Conservation (phyloP, 768 basidiomycete genomes). For the Leucosporidium yakuticum region DNA sequence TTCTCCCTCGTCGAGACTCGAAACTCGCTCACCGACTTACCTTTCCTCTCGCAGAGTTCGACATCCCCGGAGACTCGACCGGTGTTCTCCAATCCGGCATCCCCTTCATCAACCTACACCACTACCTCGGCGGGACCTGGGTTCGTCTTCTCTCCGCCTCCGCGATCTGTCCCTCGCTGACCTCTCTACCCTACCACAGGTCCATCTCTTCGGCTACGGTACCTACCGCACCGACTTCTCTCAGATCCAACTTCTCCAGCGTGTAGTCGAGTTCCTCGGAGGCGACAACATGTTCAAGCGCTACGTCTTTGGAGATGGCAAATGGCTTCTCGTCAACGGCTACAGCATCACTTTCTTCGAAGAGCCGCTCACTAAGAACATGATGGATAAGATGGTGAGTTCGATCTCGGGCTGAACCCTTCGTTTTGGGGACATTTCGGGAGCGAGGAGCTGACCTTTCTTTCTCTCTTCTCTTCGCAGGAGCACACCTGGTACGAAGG, state of each 20-base stretch:
- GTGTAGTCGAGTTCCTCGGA: conserved; percentile 31
- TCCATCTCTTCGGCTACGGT: conserved; percentile 31
- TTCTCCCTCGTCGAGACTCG: neutral
- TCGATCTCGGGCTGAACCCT: neutral
- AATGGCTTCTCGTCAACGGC: conserved; percentile 30
- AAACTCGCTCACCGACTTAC: too few relatives aligned
- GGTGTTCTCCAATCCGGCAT: conserved; percentile 35
- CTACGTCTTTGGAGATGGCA: conserved; percentile 34
- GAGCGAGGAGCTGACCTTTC: neutral
- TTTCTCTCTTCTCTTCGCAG: neutral
- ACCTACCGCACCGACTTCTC: conserved; percentile 18
- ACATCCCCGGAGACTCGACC: conserved; percentile 36
- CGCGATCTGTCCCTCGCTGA: neutral
- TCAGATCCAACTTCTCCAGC: conserved; percentile 16
- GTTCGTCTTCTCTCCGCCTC: neutral
- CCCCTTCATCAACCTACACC: conserved; percentile 33
- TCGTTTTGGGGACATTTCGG: neutral
- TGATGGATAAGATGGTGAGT: conserved; percentile 25
- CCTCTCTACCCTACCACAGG: neutral
- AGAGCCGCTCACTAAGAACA: conserved; percentile 16
- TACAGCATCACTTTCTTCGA: conserved; percentile 35
- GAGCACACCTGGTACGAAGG: conserved; percentile 35
- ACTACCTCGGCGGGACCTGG: conserved; percentile 19
- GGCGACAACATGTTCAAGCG: conserved; percentile 37
- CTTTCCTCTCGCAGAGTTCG: conserved; percentile 21